Evolutionary conservation across 2,329 filamentous ascomycete genomes (phyloP).

Genomic region (Ambrosiella cleistominuta): DNA sequence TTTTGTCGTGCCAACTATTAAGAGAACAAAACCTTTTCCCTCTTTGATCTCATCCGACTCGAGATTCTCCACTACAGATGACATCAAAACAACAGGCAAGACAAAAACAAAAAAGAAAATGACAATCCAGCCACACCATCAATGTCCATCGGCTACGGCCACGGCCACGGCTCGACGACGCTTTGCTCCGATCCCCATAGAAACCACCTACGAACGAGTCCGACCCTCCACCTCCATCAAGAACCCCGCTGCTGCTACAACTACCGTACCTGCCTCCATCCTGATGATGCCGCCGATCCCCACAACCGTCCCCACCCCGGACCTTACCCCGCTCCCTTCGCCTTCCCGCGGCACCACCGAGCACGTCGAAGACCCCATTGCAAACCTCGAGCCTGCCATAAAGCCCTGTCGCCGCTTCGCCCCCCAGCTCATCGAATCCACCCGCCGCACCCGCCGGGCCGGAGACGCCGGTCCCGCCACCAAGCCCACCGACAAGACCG

Average conservation of each 20-base stretch:
- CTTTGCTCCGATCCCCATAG: slow-evolving; percentile 53
- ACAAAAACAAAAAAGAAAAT: background rate
- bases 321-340: slow-evolving; percentile 36
- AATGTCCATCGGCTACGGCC: background rate
- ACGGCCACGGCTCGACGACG: slow-evolving; percentile 26
- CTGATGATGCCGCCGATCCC: background rate
- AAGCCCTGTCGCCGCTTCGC: slow-evolving; percentile 37
- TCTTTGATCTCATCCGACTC: too few relatives aligned
- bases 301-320: slow-evolving; percentile 34
- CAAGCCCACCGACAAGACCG: slow-evolving; percentile 51
- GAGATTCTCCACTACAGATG: too few relatives aligned
- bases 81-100: background rate
- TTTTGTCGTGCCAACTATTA: too few relatives aligned
- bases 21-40: too few relatives aligned
- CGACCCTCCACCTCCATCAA: slow-evolving; percentile 20
- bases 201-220: slow-evolving; percentile 49
- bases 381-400: background rate
- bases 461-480: slow-evolving; percentile 47
- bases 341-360: slow-evolving; percentile 21
- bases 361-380: slow-evolving; percentile 1
- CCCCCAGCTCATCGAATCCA: slow-evolving; percentile 68
- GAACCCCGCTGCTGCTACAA: background rate
- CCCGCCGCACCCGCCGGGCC: slow-evolving; percentile 49
- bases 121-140: background rate
- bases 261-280: background rate